A percentile compares a stretch with the other conserved stretches of the same genome.
Evolutionary conservation across 768 basidiomycete species (phyloP).

Genomic region (Mrakia gelida): DNA sequence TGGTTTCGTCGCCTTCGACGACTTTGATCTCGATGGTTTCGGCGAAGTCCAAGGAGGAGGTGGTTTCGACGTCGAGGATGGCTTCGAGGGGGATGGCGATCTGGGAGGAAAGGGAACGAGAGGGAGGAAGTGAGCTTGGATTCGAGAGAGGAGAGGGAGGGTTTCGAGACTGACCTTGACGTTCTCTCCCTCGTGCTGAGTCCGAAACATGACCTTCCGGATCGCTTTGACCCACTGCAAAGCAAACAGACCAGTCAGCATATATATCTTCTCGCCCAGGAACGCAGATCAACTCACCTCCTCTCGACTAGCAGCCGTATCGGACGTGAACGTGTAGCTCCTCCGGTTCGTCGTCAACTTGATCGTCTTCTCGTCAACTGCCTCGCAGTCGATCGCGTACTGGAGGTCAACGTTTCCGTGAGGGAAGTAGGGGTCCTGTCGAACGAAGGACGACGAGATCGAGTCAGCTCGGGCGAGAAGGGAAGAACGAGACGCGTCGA

Average conservation of each 20-base stretch:
- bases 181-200: slow-evolving; percentile 91
- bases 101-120: slow-evolving; percentile 43
- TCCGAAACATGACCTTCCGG: slow-evolving; percentile 85
- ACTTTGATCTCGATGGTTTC: slow-evolving; percentile 73
- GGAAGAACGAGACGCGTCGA: background rate
- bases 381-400: slow-evolving; percentile 85
- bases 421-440: slow-evolving; percentile 93
- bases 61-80: slow-evolving; percentile 81
- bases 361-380: slow-evolving; percentile 71
- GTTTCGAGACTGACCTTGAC: slow-evolving; percentile 63
- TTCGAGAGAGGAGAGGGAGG: background rate
- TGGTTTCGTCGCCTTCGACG: slow-evolving; percentile 20
- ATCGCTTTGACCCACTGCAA: slow-evolving; percentile 83
- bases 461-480: background rate
- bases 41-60: slow-evolving; percentile 86
- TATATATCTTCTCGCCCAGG: background rate
- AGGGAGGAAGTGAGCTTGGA: background rate
- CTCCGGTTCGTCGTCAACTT: slow-evolving; percentile 60
- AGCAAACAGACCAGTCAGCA: slow-evolving; percentile 39
- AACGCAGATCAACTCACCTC: slow-evolving; percentile 23
- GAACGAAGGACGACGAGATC: background rate
- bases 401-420: slow-evolving; percentile 93
- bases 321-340: slow-evolving; percentile 41
- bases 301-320: slow-evolving; percentile 41
- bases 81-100: slow-evolving; percentile 92